Base-by-base conservation (phyloP, 2,329 filamentous ascomycete genomes). In the Beauveria scarabaeidicola region DNA sequence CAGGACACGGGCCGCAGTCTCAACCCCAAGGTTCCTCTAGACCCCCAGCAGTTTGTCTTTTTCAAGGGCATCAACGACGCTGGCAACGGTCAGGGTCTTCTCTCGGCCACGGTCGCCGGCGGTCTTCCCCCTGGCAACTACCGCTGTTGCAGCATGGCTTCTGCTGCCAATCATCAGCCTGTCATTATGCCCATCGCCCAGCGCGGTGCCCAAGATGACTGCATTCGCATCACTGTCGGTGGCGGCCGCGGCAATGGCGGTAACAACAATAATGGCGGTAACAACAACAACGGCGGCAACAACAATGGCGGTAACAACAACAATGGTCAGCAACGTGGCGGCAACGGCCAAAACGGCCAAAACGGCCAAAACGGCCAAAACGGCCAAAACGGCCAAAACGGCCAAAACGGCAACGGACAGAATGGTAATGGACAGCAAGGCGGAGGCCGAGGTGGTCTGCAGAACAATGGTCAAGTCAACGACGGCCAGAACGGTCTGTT, bases 21-120 rank as follows among this genome's bases (percentile, higher is more conserved):
- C 65, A 81, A 78, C 68, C 82, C 83, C 10, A 73, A 66, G 9
- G 65, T 69, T n/a, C 77, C 83, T 29, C 76, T 82, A 6, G 78
- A 85, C 62, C 76, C 83, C 36, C 71, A 68, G 23, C 70, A 77
- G 67, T 86, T 82, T 64, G 81, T 74, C 67, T 86, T 86, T 71
- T 86, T 87, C 80, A 86, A 86, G 77, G 84, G 84, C 62, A 83
- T 86, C 73, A 85, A 86, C 71, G 82, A 85, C 62, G 77, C 72
- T 17, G 83, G 82, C 38, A 78, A 87, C 65, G 79, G 78, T 36
- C 66, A 81, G 2, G 83, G 83, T 54, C 72, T 77, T 5, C 74
- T 87, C 11, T 70, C 74, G 13, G 80, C 83, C 43, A 72, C 69
- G 2, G 84, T 87, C 25, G 72, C 74, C 1, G 81, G 78, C 60